Base-by-base conservation (phyloP, 2,329 filamentous ascomycete genomes). In the Calonectria pteridis region DNA sequence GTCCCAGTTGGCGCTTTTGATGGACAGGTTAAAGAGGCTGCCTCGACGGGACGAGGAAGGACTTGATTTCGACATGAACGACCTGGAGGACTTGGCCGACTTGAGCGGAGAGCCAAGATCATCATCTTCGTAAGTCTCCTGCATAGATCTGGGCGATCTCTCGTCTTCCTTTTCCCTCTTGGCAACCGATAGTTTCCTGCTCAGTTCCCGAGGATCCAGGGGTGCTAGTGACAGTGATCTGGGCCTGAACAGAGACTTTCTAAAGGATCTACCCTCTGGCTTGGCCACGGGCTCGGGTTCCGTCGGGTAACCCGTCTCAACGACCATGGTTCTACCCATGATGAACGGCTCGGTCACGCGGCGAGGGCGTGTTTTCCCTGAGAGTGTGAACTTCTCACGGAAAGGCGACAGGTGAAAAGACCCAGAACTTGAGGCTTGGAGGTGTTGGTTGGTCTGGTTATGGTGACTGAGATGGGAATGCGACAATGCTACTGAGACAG, bases 191-290 rank as follows among this genome's bases (percentile, higher is more conserved):
- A 93, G 85, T 23, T 90, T 88, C 37, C 87, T 86, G 14, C 87
- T 86, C 33, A 93, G 82, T 69, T 93, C 90, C 33, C 89, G 86
- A 0, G 91, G 85, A 73, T 92, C 90, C 2, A 59, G 33, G n/a
- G 84, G 82, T 37, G 81, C 77, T 14, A 84, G 80, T 0, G 78
- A 77, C 29, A 80, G 76, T 16, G 78, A 72, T 50, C 75, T 77
- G 51, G 79, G 79, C 35, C 79, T 74, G 62, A 78, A 74, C 49
- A 76, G 79, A 14, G 74, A 63, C 50, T 72, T 82, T 16, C 70
- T 53, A 40, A 59, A 63, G 26, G 40, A 43, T 55, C 55, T 68
- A 14, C 50, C 28, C 6, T 46, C 29, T 49, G 66, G 28, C n/a
- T 46, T 68, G 66, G 66, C 16, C 10, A 49, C 31, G 28, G 70